phyloP scores from a whole-genome alignment of 768 basidiomycete genomes.

The Clavulina sp. region DNA sequence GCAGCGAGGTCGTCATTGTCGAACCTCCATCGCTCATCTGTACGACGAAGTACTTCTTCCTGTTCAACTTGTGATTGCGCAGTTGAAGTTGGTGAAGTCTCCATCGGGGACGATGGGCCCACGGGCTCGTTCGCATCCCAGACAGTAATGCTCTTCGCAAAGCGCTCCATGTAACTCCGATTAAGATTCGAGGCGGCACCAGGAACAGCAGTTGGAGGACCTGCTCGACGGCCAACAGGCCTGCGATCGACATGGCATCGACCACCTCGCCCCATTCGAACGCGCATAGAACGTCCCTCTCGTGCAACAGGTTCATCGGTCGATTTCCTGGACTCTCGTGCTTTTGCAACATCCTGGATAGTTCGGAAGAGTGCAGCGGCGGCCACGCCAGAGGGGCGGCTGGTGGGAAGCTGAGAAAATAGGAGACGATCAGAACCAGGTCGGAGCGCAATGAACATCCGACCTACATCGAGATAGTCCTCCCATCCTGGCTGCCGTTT shows the following conservation, averaged over 20 bases:
- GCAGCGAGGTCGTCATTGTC: slow-evolving; percentile 19
- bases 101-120: too few relatives aligned
- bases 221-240: too few relatives aligned
- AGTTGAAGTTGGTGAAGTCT: too few relatives aligned
- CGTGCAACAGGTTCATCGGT: slow-evolving; percentile 14
- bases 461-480: slow-evolving; percentile 61
- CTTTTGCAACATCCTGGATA: slow-evolving; percentile 9
- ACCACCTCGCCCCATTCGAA: slow-evolving; percentile 72
- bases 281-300: slow-evolving; percentile 29
- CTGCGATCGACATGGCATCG: slow-evolving; percentile 63
- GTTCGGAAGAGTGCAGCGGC: slow-evolving; percentile 8
- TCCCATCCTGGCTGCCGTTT: slow-evolving; percentile 79
- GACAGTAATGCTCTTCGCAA: too few relatives aligned
- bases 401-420: slow-evolving; percentile 23
- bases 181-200: too few relatives aligned
- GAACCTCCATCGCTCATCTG: slow-evolving; percentile 23
- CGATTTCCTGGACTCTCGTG: slow-evolving; percentile 18
- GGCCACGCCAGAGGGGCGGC: not conserved
- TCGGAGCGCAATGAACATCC: slow-evolving; percentile 50
- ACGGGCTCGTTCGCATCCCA: too few relatives aligned
- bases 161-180: too few relatives aligned
- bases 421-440: slow-evolving; percentile 40
- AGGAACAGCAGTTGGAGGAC: too few relatives aligned
- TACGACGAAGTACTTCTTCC: slow-evolving; percentile 11
- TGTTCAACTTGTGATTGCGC: too few relatives aligned